Conservation (phyloP, 257 asterid genomes). For the Nicotiana undulata region DNA sequence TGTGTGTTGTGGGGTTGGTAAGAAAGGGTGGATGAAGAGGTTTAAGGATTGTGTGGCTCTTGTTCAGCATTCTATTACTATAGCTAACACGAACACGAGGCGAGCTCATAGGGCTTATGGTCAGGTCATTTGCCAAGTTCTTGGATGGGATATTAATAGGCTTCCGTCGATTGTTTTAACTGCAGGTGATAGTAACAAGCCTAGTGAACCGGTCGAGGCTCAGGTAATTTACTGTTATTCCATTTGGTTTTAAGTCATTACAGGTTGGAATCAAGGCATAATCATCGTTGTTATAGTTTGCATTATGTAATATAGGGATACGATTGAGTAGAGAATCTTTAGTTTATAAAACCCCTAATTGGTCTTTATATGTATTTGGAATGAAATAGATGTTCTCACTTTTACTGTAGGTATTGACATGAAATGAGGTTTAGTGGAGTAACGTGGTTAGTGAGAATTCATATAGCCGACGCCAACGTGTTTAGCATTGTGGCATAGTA, state of each 20-base stretch:
- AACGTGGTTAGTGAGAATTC: no score
- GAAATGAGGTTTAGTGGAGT: no score
- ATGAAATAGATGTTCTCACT: no score
- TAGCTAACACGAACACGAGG: slow-evolving; percentile 43
- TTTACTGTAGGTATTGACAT: no score
- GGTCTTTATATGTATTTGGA: background rate
- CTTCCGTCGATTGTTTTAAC: slow-evolving; percentile 35
- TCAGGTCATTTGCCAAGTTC: slow-evolving; percentile 51
- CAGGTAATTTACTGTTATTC: slow-evolving; percentile 11
- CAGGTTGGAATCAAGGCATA: background rate
- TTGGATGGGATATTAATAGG: slow-evolving; percentile 68
- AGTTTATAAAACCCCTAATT: background rate
- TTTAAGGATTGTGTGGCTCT: slow-evolving; percentile 63
- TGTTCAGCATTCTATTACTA: slow-evolving; percentile 49
- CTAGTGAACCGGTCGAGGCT: slow-evolving; percentile 2
- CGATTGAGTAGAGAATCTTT: background rate
- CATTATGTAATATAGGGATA: background rate
- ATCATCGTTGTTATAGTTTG: background rate
- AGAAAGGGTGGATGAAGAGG: slow-evolving; percentile 37
- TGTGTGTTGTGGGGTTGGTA: slow-evolving; percentile 57
- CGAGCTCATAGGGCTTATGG: slow-evolving; percentile 52
- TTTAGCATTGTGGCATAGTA: no score
- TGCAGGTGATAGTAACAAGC: slow-evolving; percentile 15
- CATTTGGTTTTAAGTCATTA: background rate
- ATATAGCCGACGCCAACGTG: no score